Conservation (phyloP, 371 early-diverging fungal genomes). For the Haplosporangium sp. region DNA sequence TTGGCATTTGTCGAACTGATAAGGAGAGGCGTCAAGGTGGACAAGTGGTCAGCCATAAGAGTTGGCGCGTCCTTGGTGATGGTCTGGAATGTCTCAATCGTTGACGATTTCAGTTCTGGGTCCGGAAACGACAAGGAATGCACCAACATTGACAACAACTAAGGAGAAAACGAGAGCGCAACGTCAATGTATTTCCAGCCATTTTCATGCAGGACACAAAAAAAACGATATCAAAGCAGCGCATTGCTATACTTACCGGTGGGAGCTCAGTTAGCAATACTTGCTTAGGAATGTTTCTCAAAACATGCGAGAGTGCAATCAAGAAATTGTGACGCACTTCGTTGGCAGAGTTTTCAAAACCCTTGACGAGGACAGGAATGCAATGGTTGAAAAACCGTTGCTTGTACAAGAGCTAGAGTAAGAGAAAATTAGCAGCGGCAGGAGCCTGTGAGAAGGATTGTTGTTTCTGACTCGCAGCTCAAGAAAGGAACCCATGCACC, state of each 20-base stretch:
- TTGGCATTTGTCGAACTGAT: slow-evolving; percentile 55
- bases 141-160: slow-evolving; percentile 83
- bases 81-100: slow-evolving; percentile 77
- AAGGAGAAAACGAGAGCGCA: not conserved
- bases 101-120: slow-evolving; percentile 74
- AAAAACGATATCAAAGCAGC: not conserved
- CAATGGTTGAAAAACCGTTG: slow-evolving; percentile 85
- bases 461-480: not conserved
- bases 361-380: slow-evolving; percentile 75
- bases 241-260: slow-evolving; percentile 60
- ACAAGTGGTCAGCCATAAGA: slow-evolving; percentile 69
- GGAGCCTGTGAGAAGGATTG: not conserved
- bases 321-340: slow-evolving; percentile 76
- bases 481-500: not conserved
- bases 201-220: not conserved
- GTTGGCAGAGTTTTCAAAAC: slow-evolving; percentile 63
- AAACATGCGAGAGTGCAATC: slow-evolving; percentile 82
- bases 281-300: slow-evolving; percentile 84
- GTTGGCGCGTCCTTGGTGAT: slow-evolving; percentile 72
- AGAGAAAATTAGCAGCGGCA: not conserved
- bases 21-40: slow-evolving; percentile 62
- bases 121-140: slow-evolving; percentile 73
- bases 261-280: slow-evolving; percentile 82
- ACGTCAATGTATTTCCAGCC: not conserved
- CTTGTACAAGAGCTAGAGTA: slow-evolving; percentile 76